Evolutionary conservation across 2,329 filamentous ascomycete species (phyloP), one percentile per base, ranked within the genome.

Genomic region (Colletotrichum gigasporum): DNA sequence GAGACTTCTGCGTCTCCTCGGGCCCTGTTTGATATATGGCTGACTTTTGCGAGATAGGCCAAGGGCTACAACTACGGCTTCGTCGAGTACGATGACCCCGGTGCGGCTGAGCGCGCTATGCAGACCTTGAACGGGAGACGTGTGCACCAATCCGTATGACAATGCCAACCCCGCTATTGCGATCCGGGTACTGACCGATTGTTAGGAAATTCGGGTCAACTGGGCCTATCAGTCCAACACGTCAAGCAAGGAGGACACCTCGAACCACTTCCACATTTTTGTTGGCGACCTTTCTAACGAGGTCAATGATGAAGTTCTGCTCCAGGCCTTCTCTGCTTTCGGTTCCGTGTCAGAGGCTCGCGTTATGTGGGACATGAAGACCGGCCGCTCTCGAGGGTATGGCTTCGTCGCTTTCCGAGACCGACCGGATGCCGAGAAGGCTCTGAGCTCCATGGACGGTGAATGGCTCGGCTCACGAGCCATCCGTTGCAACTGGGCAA

Each of bases 331-430:
- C 80, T 96, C 93, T 48, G 93, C 93, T 44, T 99, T 98, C 77
- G 96, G 96, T 39, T 93, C 90, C 11, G 94, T 99, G 50, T 99
- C 96, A 3, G 96, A 99, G 80, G 96, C 96, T 65, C 94, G 96
- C 73, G 96, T 99, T 69, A 99, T 99, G 96, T 99, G 96, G 96
- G 96, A 99, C 78, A 99, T 99, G 96, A 99, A 99, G 87, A 99
- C 96, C 34, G 96, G 96, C 70, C 91, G 96, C 68, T 98, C 96
- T 70, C 92, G 96, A 76, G 96, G 96, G 65, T 99, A 99, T 75
- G 96, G 96, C 11, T 99, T 99, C 75, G 95, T 98, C 71, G 96
- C 96, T 51, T 99, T 97, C 87, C 92, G 95, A 67, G 96, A 99
- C 68, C 93, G 95, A 68, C 83, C 87, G 34, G 96, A 99, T 74